Percentiles rank a stretch among this genome's conserved stretches.
phyloP scores from a whole-genome alignment of 164 flowering plant species.

The Tetrastigma voinierianum region DNA sequence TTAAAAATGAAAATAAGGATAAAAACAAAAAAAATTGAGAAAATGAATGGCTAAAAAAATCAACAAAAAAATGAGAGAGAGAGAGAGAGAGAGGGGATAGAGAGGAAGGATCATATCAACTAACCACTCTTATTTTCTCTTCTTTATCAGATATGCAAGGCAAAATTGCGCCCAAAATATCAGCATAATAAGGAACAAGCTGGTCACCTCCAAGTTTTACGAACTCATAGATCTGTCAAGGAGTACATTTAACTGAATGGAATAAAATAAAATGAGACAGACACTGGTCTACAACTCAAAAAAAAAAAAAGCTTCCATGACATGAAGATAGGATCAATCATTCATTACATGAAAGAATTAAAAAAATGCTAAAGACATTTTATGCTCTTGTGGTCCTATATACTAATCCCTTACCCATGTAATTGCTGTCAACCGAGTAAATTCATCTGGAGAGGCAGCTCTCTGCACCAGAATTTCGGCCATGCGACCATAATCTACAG shows the following conservation, averaged over 20 bases:
- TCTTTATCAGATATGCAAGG: constrained; percentile 97
- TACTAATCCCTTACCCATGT: constrained; percentile 73
- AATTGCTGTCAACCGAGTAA: constrained; percentile 87
- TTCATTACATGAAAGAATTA: not conserved
- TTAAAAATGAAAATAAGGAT: too few species aligned
- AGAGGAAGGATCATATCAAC: constrained; percentile 8
- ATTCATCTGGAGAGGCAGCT: constrained; percentile 86
- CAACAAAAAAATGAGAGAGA: not conserved
- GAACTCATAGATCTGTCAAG: constrained; percentile 85
- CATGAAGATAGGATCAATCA: too few species aligned
- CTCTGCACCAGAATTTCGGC: constrained; percentile 97
- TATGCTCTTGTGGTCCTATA: not conserved
- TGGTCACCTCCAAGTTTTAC: constrained; percentile 98
- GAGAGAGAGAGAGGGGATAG: not conserved
- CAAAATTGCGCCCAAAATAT: constrained; percentile 88
- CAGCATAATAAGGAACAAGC: constrained; percentile 91
- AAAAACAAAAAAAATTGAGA: not conserved
- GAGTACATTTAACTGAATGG: not conserved
- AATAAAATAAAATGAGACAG: not conserved
- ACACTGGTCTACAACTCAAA: not conserved
- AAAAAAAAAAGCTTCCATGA: not conserved
- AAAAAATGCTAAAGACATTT: not conserved
- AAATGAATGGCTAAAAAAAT: not conserved
- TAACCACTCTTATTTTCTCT: constrained; percentile 92
- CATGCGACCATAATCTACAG: constrained; percentile 99